Evolutionary conservation across 176 grass and related monocot species (phyloP), one percentile per base, ranked within the genome.

Genomic region (Musa troglodytarum): DNA sequence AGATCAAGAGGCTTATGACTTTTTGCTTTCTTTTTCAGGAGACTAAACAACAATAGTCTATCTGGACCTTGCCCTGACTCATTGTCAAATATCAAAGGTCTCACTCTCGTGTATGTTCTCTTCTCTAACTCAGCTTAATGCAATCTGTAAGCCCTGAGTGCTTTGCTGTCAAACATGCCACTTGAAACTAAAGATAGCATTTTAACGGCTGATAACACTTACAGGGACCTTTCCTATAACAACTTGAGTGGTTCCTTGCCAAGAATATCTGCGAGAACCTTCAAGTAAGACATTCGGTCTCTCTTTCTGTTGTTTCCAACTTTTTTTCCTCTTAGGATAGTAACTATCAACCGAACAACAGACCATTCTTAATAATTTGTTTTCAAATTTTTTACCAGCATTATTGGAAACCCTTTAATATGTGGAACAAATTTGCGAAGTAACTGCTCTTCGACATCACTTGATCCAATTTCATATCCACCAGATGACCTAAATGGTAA

Each of bases 141-240:
- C 24, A 28, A 83, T 68, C 15, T 87, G 54, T 56, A 54, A 20
- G 24, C 22, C 54, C 62, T 34, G 62, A 67, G 6, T 16, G 8
- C 25, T 79, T 43, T 49, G 49, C 50, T 73, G 13, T 73, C 5
- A 43, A 23, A 29, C 28, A 23, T 34, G 15, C 19, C 15, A 14
- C 15, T 69, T 16, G n/a, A 69, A 69, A 65, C 34, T 69, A 3
- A 69, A 50, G 34, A 61, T 43, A 43, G 34, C 57, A 69, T 49
- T 26, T 15, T 26, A 53, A 76, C 14, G 17, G 25, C 22, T 71
- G 63, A 49, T 24, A 54, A 63, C 54, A 76, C 65, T 28, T 53
- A 28, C 65, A 96, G 90, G 76, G 93, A 96, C 85, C 71, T 96
- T 65, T 92, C 93, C 8, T 90, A 85, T 52, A 96, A 96, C 83